Evolutionary conservation across 768 basidiomycete genomes (phyloP), one percentile per base, ranked within the genome.

Genomic region (Pulveroboletus ravenelii): DNA sequence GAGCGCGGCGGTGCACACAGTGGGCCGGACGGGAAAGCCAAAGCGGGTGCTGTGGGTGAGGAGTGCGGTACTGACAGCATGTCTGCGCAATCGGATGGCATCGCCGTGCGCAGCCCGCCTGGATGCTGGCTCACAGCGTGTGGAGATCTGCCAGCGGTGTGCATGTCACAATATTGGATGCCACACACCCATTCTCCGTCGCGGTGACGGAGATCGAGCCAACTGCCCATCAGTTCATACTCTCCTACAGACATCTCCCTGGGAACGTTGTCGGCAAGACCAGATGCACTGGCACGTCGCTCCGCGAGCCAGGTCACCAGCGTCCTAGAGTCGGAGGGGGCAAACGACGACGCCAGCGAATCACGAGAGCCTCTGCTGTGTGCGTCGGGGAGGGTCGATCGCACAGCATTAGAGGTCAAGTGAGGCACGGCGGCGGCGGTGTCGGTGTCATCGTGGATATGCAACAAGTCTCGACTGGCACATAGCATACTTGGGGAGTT

Each of bases 191-290:
- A 65, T 37, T 54, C 65, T 15, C 48, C 54, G 32, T 58, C 55
- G n/a, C 50, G 41, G 12, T 42, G 53, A 40, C 52, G 47, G 17
- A 60, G 51, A 53, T 69, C 66, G 25, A 70, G 65, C 78, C 78
- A 79, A 51, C 78, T 79, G 3, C 78, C 78, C 46, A 55, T 60
- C 32, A 66, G 63, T 52, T 80, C 78, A 50, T 80, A 78, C 36
- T 78, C 72, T 43, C 72, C 75, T 35, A 78, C 54, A n/a, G 70
- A 66, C 64, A 78, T 72, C 42, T 66, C 64, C 27, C 60, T 59
- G 7, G 54, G 59, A 30, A 56, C 47, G 10, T 66, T 60, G 23
- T 62, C 54, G 20, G 63, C 64, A 48, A 55, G 52, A 29, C 67
- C 63, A 27, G 61, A 45, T 41, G 65, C 65, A 41, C 62, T 52